These are phyloP conservation scores for Phyllachora maydis DNA, from an alignment of 2,329 filamentous ascomycete species.

Conservation along the genomic window DNA sequence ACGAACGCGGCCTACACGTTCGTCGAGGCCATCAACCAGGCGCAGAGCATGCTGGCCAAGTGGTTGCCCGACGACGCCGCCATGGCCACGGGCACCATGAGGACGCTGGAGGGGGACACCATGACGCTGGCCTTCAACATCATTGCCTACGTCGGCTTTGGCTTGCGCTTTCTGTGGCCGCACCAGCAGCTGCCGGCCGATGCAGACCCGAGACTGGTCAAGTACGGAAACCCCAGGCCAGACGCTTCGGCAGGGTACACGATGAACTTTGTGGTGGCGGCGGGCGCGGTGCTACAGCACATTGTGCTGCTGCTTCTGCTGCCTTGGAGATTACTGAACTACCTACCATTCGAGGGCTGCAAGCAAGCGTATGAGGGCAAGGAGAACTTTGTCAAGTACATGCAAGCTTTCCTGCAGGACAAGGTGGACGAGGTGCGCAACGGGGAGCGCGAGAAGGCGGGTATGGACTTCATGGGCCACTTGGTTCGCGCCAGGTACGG, in stretches of 20 bases:
- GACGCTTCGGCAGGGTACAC: slow-evolving; percentile 31
- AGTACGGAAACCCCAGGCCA: slow-evolving; percentile 24
- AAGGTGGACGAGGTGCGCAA: slow-evolving; percentile 25
- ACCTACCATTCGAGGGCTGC: slow-evolving; percentile 27
- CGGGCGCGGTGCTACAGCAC: slow-evolving; percentile 39
- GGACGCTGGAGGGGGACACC: slow-evolving; percentile 38
- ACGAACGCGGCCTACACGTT: slow-evolving; percentile 49
- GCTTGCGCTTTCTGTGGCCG: slow-evolving; percentile 37
- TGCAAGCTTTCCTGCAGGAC: slow-evolving; percentile 44
- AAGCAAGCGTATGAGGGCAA: slow-evolving; percentile 31
- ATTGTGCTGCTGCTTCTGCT: slow-evolving; percentile 40
- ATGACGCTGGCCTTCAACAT: slow-evolving; percentile 39
- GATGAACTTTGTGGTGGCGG: slow-evolving; percentile 43
- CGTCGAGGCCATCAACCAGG: slow-evolving; percentile 39
- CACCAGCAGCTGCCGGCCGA: slow-evolving; percentile 29
- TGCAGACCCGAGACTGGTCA: slow-evolving; percentile 20
- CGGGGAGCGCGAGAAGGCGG: slow-evolving; percentile 14
- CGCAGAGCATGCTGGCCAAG: slow-evolving; percentile 34
- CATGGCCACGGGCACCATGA: slow-evolving; percentile 23
- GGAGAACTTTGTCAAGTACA: slow-evolving; percentile 45
- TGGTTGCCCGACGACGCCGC: slow-evolving; percentile 25
- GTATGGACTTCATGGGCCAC: slow-evolving; percentile 31
- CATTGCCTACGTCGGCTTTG: slow-evolving; percentile 51
- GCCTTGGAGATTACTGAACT: slow-evolving; percentile 31
- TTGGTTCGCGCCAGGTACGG: slow-evolving; percentile 22